Percentiles rank a stretch among this genome's conserved stretches.
Conservation (phyloP, 2,329 filamentous ascomycete species). For the Colletotrichum limetticola region DNA sequence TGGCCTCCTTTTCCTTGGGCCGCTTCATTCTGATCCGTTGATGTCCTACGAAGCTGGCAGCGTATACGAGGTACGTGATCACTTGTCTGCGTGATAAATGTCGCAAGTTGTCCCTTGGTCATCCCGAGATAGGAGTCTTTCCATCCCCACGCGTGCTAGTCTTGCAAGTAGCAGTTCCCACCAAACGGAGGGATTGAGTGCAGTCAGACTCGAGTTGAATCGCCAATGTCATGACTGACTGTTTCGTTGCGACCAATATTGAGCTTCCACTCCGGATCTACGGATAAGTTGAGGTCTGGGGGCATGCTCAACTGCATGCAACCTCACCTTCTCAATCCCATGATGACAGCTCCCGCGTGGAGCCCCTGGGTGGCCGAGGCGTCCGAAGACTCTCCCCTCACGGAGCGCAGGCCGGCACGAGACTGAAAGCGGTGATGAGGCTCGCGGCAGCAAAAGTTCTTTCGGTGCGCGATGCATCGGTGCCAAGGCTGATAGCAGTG, state of each 20-base stretch:
- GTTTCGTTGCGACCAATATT: not conserved
- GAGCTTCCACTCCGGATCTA: conserved; percentile 4
- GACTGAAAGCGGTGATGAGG: conserved; percentile 1
- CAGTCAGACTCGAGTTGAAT: not conserved
- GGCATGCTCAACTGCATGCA: not conserved
- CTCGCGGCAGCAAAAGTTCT: conserved; percentile 9
- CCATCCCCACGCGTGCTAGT: not conserved
- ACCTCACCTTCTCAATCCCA: not conserved
- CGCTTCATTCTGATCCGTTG: not conserved
- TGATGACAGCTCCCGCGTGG: not conserved
- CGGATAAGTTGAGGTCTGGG: not conserved
- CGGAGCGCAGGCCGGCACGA: too few relatives aligned
- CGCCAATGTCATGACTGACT: too few relatives aligned
- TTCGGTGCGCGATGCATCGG: not conserved
- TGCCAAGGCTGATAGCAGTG: conserved; percentile 13
- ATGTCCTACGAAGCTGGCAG: not conserved
- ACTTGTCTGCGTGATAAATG: not conserved
- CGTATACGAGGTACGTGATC: not conserved
- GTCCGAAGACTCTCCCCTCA: not conserved
- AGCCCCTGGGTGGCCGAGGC: not conserved
- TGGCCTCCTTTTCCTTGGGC: not conserved
- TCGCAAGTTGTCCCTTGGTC: not conserved
- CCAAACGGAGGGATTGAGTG: not conserved
- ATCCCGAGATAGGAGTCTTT: not conserved
- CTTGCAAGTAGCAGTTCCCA: not conserved